phyloP scores from a whole-genome alignment of 1,284 basidiomycete species.

The Cerrena zonata region DNA sequence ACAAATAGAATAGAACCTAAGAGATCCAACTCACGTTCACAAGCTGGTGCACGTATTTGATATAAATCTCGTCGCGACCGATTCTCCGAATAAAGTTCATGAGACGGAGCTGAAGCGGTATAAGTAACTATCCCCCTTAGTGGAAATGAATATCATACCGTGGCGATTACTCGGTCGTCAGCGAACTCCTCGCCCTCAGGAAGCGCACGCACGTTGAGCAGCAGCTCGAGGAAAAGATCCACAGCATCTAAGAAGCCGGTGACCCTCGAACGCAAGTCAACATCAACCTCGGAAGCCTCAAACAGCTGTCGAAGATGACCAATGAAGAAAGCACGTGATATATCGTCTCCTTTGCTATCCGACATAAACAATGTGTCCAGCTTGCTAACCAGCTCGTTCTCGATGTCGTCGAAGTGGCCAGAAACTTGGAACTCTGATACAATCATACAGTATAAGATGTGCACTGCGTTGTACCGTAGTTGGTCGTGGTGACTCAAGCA shows the following conservation, averaged over 20 bases:
- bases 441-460: constrained; percentile 94
- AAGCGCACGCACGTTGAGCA: constrained; percentile 86
- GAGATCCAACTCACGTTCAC: constrained; percentile 60
- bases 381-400: constrained; percentile 91
- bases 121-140: constrained; percentile 2
- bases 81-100: constrained; percentile 89
- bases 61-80: constrained; percentile 83
- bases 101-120: constrained; percentile 58
- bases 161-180: constrained; percentile 91
- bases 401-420: constrained; percentile 79
- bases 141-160: constrained; percentile 36
- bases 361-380: constrained; percentile 90
- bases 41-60: constrained; percentile 91
- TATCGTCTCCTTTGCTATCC: constrained; percentile 83
- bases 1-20: not conserved
- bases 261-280: constrained; percentile 72
- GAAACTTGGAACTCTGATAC: constrained; percentile 84
- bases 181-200: constrained; percentile 90
- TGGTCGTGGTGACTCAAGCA: constrained; percentile 94
- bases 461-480: constrained; percentile 83
- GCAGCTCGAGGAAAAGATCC: constrained; percentile 89
- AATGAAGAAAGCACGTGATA: constrained; percentile 89
- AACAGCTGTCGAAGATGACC: constrained; percentile 86
- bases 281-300: constrained; percentile 77
- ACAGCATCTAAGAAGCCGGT: constrained; percentile 83